Conservation (phyloP, 495 filamentous ascomycete genomes). For the Aspergillus avenaceus region DNA sequence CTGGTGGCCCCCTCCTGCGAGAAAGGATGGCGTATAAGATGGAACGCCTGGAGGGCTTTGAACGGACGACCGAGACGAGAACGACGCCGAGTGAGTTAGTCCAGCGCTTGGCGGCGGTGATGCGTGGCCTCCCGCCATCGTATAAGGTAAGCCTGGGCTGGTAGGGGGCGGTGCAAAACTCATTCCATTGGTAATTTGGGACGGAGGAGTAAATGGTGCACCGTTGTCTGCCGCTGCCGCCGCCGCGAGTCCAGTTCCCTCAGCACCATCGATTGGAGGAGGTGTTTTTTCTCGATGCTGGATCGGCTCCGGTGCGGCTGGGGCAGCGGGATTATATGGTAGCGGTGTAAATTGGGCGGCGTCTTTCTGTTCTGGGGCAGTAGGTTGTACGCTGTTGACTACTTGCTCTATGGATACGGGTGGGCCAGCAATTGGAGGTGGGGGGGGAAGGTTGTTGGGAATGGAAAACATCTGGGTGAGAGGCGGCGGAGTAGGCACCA, state of each 20-base stretch:
- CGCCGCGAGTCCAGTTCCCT: constrained; percentile 66
- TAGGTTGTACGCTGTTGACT: constrained; percentile 22
- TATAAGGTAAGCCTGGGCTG: constrained; percentile 25
- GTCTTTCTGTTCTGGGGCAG: constrained; percentile 34
- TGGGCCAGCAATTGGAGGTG: constrained; percentile 36
- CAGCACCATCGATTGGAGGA: constrained; percentile 67
- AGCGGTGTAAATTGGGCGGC: constrained; percentile 61
- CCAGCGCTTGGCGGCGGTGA: constrained; percentile 39
- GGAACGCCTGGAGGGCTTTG: constrained; percentile 25
- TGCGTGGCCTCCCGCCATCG: constrained; percentile 23
- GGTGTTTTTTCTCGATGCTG: constrained; percentile 86
- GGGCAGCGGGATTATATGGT: constrained; percentile 87
- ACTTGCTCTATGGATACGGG: constrained; percentile 27
- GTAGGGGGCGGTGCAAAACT: constrained; percentile 24
- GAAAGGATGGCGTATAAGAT: constrained; percentile 32
- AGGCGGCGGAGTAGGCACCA: constrained; percentile 2
- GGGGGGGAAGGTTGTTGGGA: constrained; percentile 29
- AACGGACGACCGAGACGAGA: constrained; percentile 19
- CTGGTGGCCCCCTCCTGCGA: constrained; percentile 11
- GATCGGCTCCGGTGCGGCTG: constrained; percentile 78
- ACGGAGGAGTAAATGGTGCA: constrained; percentile 35
- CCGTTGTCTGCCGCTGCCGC: constrained; percentile 63
- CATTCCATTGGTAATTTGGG: constrained; percentile 29
- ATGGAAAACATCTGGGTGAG: constrained; percentile 16
- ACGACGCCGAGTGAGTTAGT: constrained; percentile 23